Evolutionary conservation across 1,139 yeast species (phyloP), one percentile per base, ranked within the genome.

Genomic region (Geotrichum reessii): DNA sequence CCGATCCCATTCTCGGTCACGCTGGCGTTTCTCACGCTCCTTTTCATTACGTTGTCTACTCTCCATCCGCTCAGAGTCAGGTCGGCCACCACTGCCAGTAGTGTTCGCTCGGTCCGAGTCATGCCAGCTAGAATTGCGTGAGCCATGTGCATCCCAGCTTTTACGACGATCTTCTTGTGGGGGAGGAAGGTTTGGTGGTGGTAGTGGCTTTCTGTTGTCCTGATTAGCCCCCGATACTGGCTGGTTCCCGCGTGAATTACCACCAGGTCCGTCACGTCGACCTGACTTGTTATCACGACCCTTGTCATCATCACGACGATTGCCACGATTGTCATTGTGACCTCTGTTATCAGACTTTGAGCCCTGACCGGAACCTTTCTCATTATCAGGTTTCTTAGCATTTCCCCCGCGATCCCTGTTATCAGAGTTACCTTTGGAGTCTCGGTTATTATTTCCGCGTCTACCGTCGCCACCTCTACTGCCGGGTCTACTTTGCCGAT

Each of bases 1-100:
- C 27, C 62, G 56, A 47, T 62, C 61, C 52, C 64, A 50, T 55
- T 57, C 61, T 56, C 70, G 53, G 54, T 63, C 63, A 55, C 65
- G 49, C 24, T 58, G 59, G 31, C 65, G 51, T 40, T 53, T 54
- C 50, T 48, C 54, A 25, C 63, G 42, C 52, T 58, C 60, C 40
- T 51, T 55, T 22, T 58, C 60, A 25, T 55, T 55, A 27, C 58
- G 50, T 21, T 54, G 60, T 14, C 60, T 47, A 22, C 54, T 50
- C 33, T 58, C 60, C 24, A 55, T 27, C 33, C 60, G 40, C 9
- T 31, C 59, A 5, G 54, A 25, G 27, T 53, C 59, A 14, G 40
- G 44, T 22, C 62, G 28, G 37, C 42, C 48, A 21, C 37, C 57
- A n/a, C 31, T 27, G 22, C 52, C 42, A 33, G 50, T 14, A 17